phyloP scores from a whole-genome alignment of 78 protist species.

The Corallochytrium limacisporum region DNA sequence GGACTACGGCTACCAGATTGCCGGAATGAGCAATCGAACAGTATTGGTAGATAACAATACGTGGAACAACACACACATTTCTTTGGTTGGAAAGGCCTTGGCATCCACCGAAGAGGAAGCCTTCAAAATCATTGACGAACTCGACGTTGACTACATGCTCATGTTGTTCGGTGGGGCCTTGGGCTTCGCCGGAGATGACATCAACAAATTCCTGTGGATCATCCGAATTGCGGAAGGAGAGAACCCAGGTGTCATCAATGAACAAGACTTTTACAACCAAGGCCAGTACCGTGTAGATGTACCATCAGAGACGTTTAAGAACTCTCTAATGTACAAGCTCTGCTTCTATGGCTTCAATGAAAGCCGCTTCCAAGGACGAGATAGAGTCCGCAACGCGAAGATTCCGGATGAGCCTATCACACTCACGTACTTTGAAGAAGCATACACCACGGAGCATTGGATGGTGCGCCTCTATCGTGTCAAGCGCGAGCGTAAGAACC shows the following conservation, averaged over 20 bases:
- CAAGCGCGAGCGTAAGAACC: conserved; percentile 1
- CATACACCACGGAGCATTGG: conserved; percentile 92
- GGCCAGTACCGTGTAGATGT: conserved; percentile 1
- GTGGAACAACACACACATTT: conserved; percentile 98
- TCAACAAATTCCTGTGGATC: conserved; percentile 96
- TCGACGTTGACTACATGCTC: conserved; percentile 94
- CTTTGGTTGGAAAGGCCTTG: conserved; percentile 86
- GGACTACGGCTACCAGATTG: conserved; percentile 99
- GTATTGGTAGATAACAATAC: conserved; percentile 97
- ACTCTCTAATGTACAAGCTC: conserved; percentile 84
- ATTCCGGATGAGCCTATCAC: not conserved
- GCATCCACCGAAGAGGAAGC: conserved; percentile 73
- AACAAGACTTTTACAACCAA: conserved; percentile 40
- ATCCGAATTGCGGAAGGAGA: conserved; percentile 68
- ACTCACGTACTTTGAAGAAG: conserved; percentile 74
- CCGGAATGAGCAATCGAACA: conserved; percentile 86
- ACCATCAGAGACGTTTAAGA: conserved; percentile 55
- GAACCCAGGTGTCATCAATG: not conserved
- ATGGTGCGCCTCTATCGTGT: conserved; percentile 92
- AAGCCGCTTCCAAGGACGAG: conserved; percentile 72
- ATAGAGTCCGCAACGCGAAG: conserved; percentile 63
- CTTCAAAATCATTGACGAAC: conserved; percentile 39
- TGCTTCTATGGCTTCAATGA: conserved; percentile 87
- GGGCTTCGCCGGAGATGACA: conserved; percentile 91
- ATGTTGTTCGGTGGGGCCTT: conserved; percentile 93